Evolutionary conservation across 139 green algal genomes (phyloP).

Genomic region (Chlamydomonas sp.): DNA sequence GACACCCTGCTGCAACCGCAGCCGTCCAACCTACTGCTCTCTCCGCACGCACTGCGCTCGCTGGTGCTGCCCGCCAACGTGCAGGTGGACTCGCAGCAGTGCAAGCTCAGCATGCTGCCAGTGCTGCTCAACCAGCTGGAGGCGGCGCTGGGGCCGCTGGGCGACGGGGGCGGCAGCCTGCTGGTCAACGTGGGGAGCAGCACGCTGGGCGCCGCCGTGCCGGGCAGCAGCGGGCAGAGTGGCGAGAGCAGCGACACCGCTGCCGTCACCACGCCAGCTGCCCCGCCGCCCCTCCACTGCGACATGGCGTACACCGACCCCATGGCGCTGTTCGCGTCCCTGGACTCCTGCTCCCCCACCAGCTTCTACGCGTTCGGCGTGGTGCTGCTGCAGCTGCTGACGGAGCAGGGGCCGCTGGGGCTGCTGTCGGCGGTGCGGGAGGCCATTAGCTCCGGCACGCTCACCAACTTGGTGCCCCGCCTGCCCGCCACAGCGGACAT

Average conservation of each 20-base stretch:
- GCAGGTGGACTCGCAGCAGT: slow-evolving; percentile 52
- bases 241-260: slow-evolving; percentile 3
- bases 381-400: slow-evolving; percentile 70
- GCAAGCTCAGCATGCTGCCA: slow-evolving; percentile 62
- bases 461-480: slow-evolving; percentile 58
- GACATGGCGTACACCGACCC: slow-evolving; percentile 72
- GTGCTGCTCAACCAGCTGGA: slow-evolving; percentile 69
- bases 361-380: slow-evolving; percentile 67
- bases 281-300: slow-evolving; percentile 37
- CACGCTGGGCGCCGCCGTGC: background rate
- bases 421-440: slow-evolving; percentile 57
- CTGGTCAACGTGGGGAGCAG: background rate
- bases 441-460: slow-evolving; percentile 43
- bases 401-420: slow-evolving; percentile 60
- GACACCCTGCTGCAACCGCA: background rate
- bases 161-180: slow-evolving; percentile 38
- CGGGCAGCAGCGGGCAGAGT: background rate
- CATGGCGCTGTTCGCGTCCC: slow-evolving; percentile 42
- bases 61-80: slow-evolving; percentile 57
- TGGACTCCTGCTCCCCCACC: slow-evolving; percentile 6
- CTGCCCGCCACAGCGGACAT: slow-evolving; percentile 39
- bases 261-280: background rate
- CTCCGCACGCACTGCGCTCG: slow-evolving; percentile 51
- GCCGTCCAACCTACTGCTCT: slow-evolving; percentile 36
- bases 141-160: slow-evolving; percentile 39